These are phyloP conservation scores for Oemleria cerasiformis DNA, from an alignment of 306 rosid genomes.

Conservation along the genomic window DNA sequence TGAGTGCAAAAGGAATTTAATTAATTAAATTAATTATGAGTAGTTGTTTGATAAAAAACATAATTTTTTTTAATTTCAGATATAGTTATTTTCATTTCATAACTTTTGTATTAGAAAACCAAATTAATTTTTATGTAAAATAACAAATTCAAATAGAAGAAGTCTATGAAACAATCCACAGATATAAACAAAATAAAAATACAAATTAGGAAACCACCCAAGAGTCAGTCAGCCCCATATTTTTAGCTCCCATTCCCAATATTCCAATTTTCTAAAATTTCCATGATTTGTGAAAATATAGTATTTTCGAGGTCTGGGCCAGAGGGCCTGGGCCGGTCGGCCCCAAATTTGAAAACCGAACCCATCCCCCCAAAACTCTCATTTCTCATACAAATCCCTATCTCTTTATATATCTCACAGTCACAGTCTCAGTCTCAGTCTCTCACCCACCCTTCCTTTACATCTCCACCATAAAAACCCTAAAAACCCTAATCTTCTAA, in stretches of 20 bases:
- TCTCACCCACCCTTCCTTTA: neutral
- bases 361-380: neutral
- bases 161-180: neutral
- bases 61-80: too few species aligned
- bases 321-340: neutral
- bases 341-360: slow-evolving; percentile 24
- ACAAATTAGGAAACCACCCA: neutral
- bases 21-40: too few species aligned
- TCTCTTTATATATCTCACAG: too few species aligned
- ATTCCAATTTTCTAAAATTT: neutral
- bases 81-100: too few species aligned
- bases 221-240: neutral
- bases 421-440: too few species aligned
- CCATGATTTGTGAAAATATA: neutral
- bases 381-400: neutral
- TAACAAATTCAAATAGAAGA: too few species aligned
- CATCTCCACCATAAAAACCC: slow-evolving; percentile 32
- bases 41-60: too few species aligned
- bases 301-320: neutral
- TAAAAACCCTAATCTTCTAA: slow-evolving; percentile 38
- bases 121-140: too few species aligned
- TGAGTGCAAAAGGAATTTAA: too few species aligned
- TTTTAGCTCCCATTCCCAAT: neutral
- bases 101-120: too few species aligned
- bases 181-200: too few species aligned